These are phyloP conservation scores for Metroxylon sagu DNA, from an alignment of 176 grass and related monocot species.

Conservation along the genomic window DNA sequence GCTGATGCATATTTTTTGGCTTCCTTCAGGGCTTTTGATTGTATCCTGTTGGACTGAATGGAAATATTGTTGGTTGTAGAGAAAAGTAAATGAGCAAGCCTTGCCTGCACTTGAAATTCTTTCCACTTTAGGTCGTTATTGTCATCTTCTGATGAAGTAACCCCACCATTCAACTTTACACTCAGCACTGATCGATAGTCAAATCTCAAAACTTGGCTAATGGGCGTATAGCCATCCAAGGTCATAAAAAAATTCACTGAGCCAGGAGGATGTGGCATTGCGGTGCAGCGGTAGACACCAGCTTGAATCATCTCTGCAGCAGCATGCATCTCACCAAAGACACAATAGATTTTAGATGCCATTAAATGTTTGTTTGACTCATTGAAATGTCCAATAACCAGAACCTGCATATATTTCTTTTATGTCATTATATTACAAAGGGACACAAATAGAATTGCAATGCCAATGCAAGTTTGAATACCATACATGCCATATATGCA, in stretches of 20 bases:
- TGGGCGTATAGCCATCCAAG: conserved; percentile 62
- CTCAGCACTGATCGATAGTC: conserved; percentile 38
- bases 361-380: conserved; percentile 46
- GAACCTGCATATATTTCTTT: conserved; percentile 35
- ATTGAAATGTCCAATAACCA: conserved; percentile 62
- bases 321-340: conserved; percentile 55
- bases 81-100: conserved; percentile 68
- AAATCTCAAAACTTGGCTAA: conserved; percentile 71
- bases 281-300: conserved; percentile 61
- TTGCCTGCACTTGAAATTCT: conserved; percentile 56
- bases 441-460: no score
- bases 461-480: no score
- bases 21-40: conserved; percentile 47
- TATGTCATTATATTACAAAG: no score
- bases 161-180: conserved; percentile 14
- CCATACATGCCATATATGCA: no score
- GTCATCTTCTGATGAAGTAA: conserved; percentile 30
- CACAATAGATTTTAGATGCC: conserved; percentile 39
- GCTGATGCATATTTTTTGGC: conserved; percentile 44
- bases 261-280: conserved; percentile 51
- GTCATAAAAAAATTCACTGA: conserved; percentile 62
- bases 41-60: conserved; percentile 29
- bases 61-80: conserved; percentile 32
- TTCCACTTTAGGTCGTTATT: conserved; percentile 18
- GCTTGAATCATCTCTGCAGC: conserved; percentile 49